These are phyloP conservation scores for Thalia dealbata DNA, from an alignment of 176 grass and related monocot species.

Conservation along the genomic window DNA sequence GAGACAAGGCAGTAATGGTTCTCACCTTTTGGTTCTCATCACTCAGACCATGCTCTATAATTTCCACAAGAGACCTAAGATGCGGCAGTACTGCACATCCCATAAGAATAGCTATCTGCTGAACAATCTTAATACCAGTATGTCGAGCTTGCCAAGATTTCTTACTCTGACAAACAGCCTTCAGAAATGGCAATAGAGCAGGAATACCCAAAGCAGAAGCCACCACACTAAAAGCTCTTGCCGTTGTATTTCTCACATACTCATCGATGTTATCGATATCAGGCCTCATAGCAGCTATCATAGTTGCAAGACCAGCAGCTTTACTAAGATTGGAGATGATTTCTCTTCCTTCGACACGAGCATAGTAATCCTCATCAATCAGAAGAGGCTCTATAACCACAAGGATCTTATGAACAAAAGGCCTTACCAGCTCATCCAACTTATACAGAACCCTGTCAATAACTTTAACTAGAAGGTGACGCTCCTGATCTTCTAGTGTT, in stretches of 20 bases:
- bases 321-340: slow-evolving; percentile 99
- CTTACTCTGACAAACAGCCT: slow-evolving; percentile 94
- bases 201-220: slow-evolving; percentile 95
- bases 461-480: slow-evolving; percentile 94
- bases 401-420: slow-evolving; percentile 96
- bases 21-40: slow-evolving; percentile 97
- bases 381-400: slow-evolving; percentile 91
- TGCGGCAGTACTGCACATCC: slow-evolving; percentile 88
- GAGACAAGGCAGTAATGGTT: slow-evolving; percentile 88
- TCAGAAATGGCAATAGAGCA: slow-evolving; percentile 64
- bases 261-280: slow-evolving; percentile 99
- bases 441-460: slow-evolving; percentile 97
- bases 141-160: slow-evolving; percentile 80
- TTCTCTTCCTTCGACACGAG: slow-evolving; percentile 90
- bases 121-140: slow-evolving; percentile 90
- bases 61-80: slow-evolving; percentile 86
- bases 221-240: slow-evolving; percentile 94
- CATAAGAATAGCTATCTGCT: slow-evolving; percentile 99
- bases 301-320: slow-evolving; percentile 91
- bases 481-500: slow-evolving; percentile 86
- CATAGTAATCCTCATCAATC: slow-evolving; percentile 98
- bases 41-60: slow-evolving; percentile 83
- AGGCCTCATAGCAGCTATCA: slow-evolving; percentile 94
- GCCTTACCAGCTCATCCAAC: slow-evolving; percentile 88
- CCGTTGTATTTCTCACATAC: slow-evolving; percentile 95